Conservation (phyloP, 2,329 filamentous ascomycete genomes). For the Claviceps purpurea region DNA sequence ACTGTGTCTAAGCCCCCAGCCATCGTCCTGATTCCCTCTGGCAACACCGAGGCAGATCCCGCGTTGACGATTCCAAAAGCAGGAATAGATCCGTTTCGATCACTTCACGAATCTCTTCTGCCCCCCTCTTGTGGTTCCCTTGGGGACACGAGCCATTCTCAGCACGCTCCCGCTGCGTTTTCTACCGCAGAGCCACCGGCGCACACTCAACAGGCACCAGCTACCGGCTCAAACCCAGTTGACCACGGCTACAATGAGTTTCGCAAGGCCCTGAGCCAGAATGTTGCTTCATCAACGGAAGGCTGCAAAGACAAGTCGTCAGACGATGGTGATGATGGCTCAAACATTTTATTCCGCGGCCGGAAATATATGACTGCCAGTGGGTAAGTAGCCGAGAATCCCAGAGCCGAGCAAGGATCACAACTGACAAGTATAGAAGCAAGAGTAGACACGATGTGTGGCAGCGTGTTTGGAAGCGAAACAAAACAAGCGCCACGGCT, state of each 20-base stretch:
- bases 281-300: slow-evolving; percentile 1
- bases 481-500: slow-evolving; percentile 32
- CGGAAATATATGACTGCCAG: slow-evolving; percentile 16
- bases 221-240: slow-evolving; percentile 12
- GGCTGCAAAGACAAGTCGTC: slow-evolving; percentile 14
- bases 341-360: slow-evolving; percentile 24
- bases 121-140: slow-evolving; percentile 11
- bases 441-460: slow-evolving; percentile 31
- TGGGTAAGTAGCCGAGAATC: slow-evolving; percentile 16
- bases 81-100: slow-evolving; percentile 12
- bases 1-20: neutral
- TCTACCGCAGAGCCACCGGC: slow-evolving; percentile 10
- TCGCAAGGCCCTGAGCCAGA: slow-evolving; percentile 11
- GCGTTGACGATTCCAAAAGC: slow-evolving; percentile 1
- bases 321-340: slow-evolving; percentile 21
- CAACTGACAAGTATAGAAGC: slow-evolving; percentile 10
- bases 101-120: slow-evolving; percentile 8
- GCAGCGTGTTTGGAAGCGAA: slow-evolving; percentile 38
- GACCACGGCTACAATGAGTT: slow-evolving; percentile 16
- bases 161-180: slow-evolving; percentile 15
- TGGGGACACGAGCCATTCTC: slow-evolving; percentile 21
- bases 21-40: slow-evolving; percentile 1
- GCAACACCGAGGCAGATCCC: slow-evolving; percentile 2
- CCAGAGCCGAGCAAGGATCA: neutral
- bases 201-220: slow-evolving; percentile 11